Evolutionary conservation across 1,284 basidiomycete genomes (phyloP), one percentile per base, ranked within the genome.

Genomic region (Irpex rosettiformis): DNA sequence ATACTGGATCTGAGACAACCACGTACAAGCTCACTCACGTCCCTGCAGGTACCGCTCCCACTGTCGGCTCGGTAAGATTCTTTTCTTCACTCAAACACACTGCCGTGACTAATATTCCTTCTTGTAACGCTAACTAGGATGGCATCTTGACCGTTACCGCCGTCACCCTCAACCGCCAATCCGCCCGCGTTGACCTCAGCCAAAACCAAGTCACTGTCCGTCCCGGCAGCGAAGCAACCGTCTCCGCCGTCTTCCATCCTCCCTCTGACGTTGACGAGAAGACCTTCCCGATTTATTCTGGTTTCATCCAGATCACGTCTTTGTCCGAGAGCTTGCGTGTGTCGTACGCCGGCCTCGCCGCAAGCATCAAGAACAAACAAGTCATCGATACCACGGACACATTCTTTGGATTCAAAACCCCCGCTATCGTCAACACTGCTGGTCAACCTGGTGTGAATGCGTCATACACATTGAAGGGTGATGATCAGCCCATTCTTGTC

Each of bases 241-340:
- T 78, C 54, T 66, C 60, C 7, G 72, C 70, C 11, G 65, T 58
- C 37, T 70, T 79, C 66, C 69, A 66, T 0, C 70, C 79, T 0
- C 85, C 85, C 1, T 65, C 63, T 1, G 75, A 74, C 6, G 64
- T 80, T 33, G 77, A 83, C 60, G 63, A 75, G 0, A 68, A 73
- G 11, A 76, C 77, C 3, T 79, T 81, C 68, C 85, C 85, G 3
- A 75, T 86, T 47, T 87, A 78, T 72, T 82, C 82, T 45, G 85
- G 84, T 3, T 84, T 79, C 73, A 80, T 86, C 62, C 69, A 82
- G 59, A 73, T 83, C 53, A 68, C 73, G 8, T 75, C 72, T 54
- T 66, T 69, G 11, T 77, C 67, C 1, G 80, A 83, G 59, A 71
- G 62, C 16, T 70, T 73, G 52, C 80, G 81, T 54, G 80, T 81